phyloP scores from a whole-genome alignment of 2,329 filamentous ascomycete genomes.

The Graphilbum ipis-grandicollis region DNA sequence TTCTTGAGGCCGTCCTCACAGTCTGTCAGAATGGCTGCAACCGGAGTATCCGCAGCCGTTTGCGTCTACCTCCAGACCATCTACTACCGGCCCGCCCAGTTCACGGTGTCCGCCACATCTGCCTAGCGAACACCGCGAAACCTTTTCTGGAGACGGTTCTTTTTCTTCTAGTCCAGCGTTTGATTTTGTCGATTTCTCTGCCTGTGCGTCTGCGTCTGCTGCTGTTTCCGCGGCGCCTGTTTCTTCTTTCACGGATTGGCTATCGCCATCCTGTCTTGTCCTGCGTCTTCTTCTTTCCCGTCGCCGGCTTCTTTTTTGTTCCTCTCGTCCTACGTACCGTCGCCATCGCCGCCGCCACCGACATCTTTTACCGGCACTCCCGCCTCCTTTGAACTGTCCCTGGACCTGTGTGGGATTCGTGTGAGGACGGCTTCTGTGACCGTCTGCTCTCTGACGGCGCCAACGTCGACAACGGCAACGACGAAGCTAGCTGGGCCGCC shows the following conservation, averaged over 20 bases:
- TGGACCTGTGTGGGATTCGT: too few relatives aligned
- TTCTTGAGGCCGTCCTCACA: slow-evolving; percentile 6
- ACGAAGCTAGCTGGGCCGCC: too few relatives aligned
- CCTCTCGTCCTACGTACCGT: too few relatives aligned
- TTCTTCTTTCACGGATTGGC: background rate
- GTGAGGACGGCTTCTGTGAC: too few relatives aligned
- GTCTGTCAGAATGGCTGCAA: slow-evolving; percentile 10
- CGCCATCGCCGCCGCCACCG: too few relatives aligned
- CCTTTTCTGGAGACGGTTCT: background rate
- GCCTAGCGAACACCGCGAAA: slow-evolving; percentile 2
- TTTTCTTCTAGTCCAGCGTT: background rate
- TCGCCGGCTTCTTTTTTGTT: background rate
- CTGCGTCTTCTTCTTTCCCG: background rate
- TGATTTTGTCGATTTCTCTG: background rate
- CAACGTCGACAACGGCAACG: too few relatives aligned
- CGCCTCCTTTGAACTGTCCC: too few relatives aligned
- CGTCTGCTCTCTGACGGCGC: too few relatives aligned
- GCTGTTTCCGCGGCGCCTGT: background rate
- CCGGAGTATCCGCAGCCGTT: background rate
- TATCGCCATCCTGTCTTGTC: background rate
- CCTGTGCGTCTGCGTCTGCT: background rate
- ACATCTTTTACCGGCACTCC: background rate
- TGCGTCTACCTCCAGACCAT: background rate
- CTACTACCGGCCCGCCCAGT: slow-evolving; percentile 6
- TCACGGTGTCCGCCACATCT: slow-evolving; percentile 3